Conservation (phyloP, 2,329 filamentous ascomycete genomes). For the Paracoccidioides brasiliensis region DNA sequence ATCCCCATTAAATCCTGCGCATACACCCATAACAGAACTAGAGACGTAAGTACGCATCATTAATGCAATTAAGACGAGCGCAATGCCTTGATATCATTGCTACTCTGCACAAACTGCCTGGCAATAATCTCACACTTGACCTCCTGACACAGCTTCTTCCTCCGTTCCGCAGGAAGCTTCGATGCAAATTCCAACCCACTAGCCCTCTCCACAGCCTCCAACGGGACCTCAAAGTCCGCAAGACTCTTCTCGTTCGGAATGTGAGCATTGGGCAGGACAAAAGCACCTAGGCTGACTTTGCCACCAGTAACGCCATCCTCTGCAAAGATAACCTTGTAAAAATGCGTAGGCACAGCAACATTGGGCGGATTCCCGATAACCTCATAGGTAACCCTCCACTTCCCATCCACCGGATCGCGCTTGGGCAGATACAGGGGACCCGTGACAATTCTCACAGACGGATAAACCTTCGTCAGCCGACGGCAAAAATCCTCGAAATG, state of each 20-base stretch:
- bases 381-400: constrained; percentile 93
- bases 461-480: constrained; percentile 64
- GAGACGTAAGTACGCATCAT: neutral
- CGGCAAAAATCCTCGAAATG: constrained; percentile 97
- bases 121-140: constrained; percentile 72
- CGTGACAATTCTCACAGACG: constrained; percentile 80
- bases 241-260: constrained; percentile 83
- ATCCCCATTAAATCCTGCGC: constrained; percentile 4
- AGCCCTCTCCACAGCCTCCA: constrained; percentile 85
- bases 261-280: constrained; percentile 81
- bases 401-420: constrained; percentile 66
- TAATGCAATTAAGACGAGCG: constrained; percentile 2
- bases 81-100: constrained; percentile 36
- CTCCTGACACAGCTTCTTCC: constrained; percentile 73
- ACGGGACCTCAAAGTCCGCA: constrained; percentile 82
- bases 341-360: constrained; percentile 92
- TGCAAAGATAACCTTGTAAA: constrained; percentile 97
- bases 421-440: constrained; percentile 87
- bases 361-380: constrained; percentile 88
- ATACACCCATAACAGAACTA: neutral
- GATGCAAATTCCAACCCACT: constrained; percentile 82
- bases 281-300: constrained; percentile 79
- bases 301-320: constrained; percentile 61
- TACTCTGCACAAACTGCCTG: constrained; percentile 53
- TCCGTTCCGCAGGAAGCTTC: constrained; percentile 59